Percentiles rank a stretch among this genome's conserved stretches.
Evolutionary conservation across 148 eudicot species (phyloP).

Genomic region (Chenopodium album): DNA sequence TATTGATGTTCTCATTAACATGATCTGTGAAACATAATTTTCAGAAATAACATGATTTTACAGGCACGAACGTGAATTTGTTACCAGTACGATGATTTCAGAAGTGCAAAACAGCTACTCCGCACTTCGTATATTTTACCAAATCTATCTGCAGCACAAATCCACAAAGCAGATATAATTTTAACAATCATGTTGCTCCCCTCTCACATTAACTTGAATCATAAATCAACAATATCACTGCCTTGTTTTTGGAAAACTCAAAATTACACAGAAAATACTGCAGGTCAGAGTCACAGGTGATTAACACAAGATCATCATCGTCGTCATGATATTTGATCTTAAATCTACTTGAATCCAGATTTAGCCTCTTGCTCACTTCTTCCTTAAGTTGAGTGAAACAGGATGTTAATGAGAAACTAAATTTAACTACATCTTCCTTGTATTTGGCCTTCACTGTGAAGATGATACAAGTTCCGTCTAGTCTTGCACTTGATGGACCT

Average conservation of each 20-base stretch:
- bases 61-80: too few relatives aligned
- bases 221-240: neutral
- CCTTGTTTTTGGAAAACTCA: neutral
- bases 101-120: too few relatives aligned
- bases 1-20: too few relatives aligned
- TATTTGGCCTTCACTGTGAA: conserved; percentile 52
- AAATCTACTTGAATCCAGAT: conserved; percentile 47
- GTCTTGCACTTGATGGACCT: neutral
- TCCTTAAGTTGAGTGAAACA: conserved; percentile 41
- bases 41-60: too few relatives aligned
- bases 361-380: conserved; percentile 52
- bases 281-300: conserved; percentile 51
- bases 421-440: conserved; percentile 56
- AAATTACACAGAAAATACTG: conserved; percentile 34
- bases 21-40: too few relatives aligned
- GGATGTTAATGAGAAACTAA: conserved; percentile 33
- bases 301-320: conserved; percentile 51
- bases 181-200: neutral
- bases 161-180: too few relatives aligned
- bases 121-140: too few relatives aligned
- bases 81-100: too few relatives aligned
- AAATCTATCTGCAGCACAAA: too few relatives aligned
- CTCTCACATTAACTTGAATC: neutral
- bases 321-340: conserved; percentile 61
- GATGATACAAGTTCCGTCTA: neutral